Evolutionary conservation across 495 filamentous ascomycete species (phyloP), one percentile per base, ranked within the genome.

Genomic region (Lineolata rhizophorae): DNA sequence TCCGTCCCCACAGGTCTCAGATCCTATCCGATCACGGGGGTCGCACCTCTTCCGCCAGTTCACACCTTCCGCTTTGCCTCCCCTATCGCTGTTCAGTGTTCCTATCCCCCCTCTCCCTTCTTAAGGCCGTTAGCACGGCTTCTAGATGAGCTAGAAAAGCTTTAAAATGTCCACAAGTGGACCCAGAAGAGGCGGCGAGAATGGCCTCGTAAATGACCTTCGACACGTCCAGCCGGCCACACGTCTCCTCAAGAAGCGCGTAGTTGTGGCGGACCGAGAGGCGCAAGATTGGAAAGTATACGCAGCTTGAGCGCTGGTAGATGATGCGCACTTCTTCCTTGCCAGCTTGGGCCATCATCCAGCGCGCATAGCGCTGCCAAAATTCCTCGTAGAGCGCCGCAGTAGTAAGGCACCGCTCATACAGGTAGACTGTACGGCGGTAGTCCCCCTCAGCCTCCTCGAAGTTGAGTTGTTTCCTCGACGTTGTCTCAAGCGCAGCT

Each of bases 371-470:
- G 1, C 87, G 72, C 35, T 87, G 65, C 87, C 87, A 99, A 53
- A 99, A 93, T 45, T 95, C 84, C 29, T 94, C 84, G 40, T 95
- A 93, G 44, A 87, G 72, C 24, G 87, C 87, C 41, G 77, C 83
- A 10, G 82, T 84, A 10, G 93, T 79, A 18, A 99, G 53, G 41
- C 81, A 93, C 20, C 87, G 72, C 53, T 99, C 87, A 47, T 95
- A 95, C 13, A 99, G 57, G 48, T 85, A 90, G 15, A 71, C 63
- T 20, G 64, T 78, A 18, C 87, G 64, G 5, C 54, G 44, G 38
- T 73, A 90, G 30, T 82, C 68, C 20, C 76, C 76, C 51, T 92
- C 79, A 1, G 58, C 53, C 54, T 99, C 87, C 47, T 99, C 90
- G 43, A 92, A 94, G 44, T 95, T 84, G 12, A 99, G 71, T n/a